Base-by-base conservation (phyloP, 495 filamentous ascomycete genomes). In the Penicillium turbatum region DNA sequence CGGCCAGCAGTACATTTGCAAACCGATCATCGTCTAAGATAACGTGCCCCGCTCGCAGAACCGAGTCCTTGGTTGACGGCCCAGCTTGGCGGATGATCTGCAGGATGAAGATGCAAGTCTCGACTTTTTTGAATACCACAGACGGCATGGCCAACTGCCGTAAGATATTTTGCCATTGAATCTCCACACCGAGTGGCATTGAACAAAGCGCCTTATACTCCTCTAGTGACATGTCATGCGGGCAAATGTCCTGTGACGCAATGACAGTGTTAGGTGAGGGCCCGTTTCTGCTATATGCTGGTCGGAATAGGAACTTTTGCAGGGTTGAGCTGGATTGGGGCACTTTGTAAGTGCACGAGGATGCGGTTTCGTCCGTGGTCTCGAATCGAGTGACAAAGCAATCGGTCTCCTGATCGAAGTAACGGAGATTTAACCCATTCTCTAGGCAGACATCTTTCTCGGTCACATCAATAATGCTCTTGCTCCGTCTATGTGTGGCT, bases 101-200 rank as follows among this genome's bases (percentile, higher is more conserved):
- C 11, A 73, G 59, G 5, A 83, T 38, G 24, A 83, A 66, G 0
- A 75, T 47, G 7, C 57, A 57, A 0, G 78, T 79, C 21, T 78
- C 69, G 6, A 68, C 46, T 19, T 75, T 72, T 21, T 70, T 79
- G 37, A 78, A 74, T 37, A 76, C 70, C 1, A 86, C 32, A 8
- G 64, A 67, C 2, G 75, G 75, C 5, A 66, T 60, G 1, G 59
- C 56, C n/a, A 86, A 63, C 54, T 85, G 75, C 13, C 72, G 54
- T 0, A 80, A 61, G 13, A 85, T 74, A 43, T 84, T 84, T 29
- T 74, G 59, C 77, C 79, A 82, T 41, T 84, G 80, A 21, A 84
- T 63, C 0, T 64, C 56, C 12, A 32, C 31, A 2, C 80, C 81
- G 0, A 75, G 60, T 2, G 79, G 71, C 24, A 84, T 57, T 9